These are phyloP conservation scores for Sungouiella blattae DNA, from an alignment of 805 yeast genomes.

Conservation along the genomic window DNA sequence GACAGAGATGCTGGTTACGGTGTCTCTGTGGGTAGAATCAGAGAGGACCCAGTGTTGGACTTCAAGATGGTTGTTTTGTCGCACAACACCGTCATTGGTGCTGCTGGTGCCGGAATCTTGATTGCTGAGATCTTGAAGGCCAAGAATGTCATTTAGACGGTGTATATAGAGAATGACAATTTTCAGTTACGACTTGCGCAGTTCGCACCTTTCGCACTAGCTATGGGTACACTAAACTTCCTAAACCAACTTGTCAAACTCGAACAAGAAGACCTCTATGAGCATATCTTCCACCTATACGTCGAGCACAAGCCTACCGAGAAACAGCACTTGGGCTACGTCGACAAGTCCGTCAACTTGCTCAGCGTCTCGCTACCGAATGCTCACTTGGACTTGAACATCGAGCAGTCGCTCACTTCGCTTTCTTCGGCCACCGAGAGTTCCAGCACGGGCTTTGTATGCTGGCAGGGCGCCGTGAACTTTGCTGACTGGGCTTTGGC, in stretches of 20 bases:
- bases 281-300: conserved; percentile 32
- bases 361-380: conserved; percentile 20
- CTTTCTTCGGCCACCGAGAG: conserved; percentile 29
- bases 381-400: conserved; percentile 22
- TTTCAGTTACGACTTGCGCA: too few species aligned
- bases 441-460: conserved; percentile 60
- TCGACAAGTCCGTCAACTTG: conserved; percentile 24
- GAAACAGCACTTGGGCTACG: conserved; percentile 32
- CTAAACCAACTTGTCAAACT: not conserved
- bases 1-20: conserved; percentile 93
- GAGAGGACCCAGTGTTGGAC: conserved; percentile 91
- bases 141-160: conserved; percentile 63
- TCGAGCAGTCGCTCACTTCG: conserved; percentile 32
- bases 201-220: too few species aligned
- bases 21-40: conserved; percentile 89
- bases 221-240: too few species aligned
- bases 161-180: too few species aligned
- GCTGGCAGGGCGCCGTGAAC: conserved; percentile 53
- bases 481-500: conserved; percentile 54
- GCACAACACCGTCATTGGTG: conserved; percentile 96
- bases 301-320: conserved; percentile 24
- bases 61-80: conserved; percentile 96
- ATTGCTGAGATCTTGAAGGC: conserved; percentile 88
- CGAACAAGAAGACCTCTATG: conserved; percentile 15
- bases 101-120: conserved; percentile 96